Base-by-base conservation (phyloP, 164 flowering plant genomes). In the Tinospora cordifolia region DNA sequence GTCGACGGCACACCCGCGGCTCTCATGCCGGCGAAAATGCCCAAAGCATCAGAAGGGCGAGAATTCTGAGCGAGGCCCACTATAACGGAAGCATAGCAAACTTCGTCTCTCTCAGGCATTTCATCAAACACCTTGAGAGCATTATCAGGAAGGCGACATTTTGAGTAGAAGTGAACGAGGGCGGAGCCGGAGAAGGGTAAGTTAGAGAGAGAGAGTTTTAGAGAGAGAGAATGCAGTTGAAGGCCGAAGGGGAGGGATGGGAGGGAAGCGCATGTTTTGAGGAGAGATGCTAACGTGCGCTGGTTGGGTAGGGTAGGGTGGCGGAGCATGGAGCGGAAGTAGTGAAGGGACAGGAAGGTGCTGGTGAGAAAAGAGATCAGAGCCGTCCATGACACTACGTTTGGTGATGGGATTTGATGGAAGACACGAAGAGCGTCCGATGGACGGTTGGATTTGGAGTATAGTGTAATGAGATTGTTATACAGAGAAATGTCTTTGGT, bases 321-420 rank as follows among this genome's bases (percentile, higher is more conserved):
- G 26, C 69, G 69, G 38, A 67, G 69, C 69, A 67, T 67, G 36
- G 69, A 67, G 26, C 46, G 13, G 36, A 67, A 67, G 58, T 67
- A 58, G 25, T 10, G 34, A 30, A 67, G 51, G 6, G 69, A 44
- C 6, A 46, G 25, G 57, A 21, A 1, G 34, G 58, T 67, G 69
- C 46, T 67, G 57, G 58, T 3, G 57, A 24, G 14, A 14, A 21
- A 13, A 1, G 69, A 67, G 58, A 67, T 67, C 58, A 67, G 58
- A 14, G 69, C 57, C 58, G 69, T 67, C 69, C 59, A 46, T 44
- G 69, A n/a, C 0, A 47, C 69, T 3, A 44, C 58, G 26, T 67
- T 47, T 49, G 69, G 69, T 22, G 34, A 24, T 24, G 30, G 69
- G 51, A 67, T 44, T 24, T 67, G 69, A 15, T 46, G 36, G 41